Conservation (phyloP, 805 yeast genomes). For the Metschnikowia henanensis region DNA sequence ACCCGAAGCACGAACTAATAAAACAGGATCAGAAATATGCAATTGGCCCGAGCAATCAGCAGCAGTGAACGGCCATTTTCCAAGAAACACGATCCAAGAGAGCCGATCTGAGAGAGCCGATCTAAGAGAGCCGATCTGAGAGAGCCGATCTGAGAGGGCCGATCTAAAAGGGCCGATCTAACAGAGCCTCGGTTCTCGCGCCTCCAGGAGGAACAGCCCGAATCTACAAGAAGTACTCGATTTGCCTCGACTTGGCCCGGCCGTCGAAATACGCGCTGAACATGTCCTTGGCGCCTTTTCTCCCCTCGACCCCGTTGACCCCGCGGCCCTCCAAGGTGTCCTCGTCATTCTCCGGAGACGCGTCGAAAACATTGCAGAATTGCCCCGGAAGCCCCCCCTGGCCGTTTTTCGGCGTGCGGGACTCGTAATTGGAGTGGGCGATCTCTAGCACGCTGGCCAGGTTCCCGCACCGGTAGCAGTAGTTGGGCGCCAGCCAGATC, state of each 20-base stretch:
- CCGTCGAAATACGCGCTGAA: conserved; percentile 29
- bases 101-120: too few species aligned
- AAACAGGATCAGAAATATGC: background rate
- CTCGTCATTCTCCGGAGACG: conserved; percentile 89
- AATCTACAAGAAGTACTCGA: conserved; percentile 49
- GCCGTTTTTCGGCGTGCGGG: conserved; percentile 13
- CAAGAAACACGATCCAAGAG: too few species aligned
- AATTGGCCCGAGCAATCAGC: background rate
- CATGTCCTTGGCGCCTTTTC: conserved; percentile 18
- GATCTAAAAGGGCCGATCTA: too few species aligned
- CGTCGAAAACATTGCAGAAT: conserved; percentile 91
- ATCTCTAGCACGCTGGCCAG: conserved; percentile 96
- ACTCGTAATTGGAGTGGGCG: conserved; percentile 45
- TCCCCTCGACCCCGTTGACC: conserved; percentile 33
- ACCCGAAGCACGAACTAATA: background rate
- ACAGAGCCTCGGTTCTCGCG: too few species aligned
- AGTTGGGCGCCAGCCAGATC: conserved; percentile 98
- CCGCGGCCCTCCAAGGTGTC: conserved; percentile 45
- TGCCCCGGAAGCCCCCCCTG: conserved; percentile 48
- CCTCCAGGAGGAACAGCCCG: too few species aligned
- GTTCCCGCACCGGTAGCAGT: conserved; percentile 96
- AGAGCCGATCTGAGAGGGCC: too few species aligned
- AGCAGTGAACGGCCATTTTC: too few species aligned
- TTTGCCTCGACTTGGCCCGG: conserved; percentile 36
- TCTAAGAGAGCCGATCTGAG: too few species aligned